Base-by-base conservation (phyloP, 2,329 filamentous ascomycete genomes). In the Colletotrichum tropicicola region DNA sequence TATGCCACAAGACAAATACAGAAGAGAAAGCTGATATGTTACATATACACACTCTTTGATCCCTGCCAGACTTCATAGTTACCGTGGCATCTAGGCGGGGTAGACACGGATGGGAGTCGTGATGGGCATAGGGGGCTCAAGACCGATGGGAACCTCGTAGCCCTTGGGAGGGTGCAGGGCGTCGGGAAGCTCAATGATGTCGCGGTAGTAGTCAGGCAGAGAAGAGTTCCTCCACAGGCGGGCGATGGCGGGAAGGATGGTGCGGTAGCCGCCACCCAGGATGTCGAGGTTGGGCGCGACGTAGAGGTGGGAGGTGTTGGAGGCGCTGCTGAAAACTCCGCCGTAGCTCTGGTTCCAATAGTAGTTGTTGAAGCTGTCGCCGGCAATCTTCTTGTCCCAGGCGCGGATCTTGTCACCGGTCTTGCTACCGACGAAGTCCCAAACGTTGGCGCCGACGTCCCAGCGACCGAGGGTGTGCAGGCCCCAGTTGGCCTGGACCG, bases 361-460 rank as follows among this genome's bases (percentile, higher is more conserved):
- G 68, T 83, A 76, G 37, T 59, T 53, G 23, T 13, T 25, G 2
- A 59, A 59, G 52, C 74, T 71, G 25, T 79, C 72, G 10, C 87
- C 75, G 5, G 72, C 60, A 3, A 73, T 68, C 17, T 73, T 59
- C 53, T 63, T 70, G 23, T 69, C 65, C 78, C 79, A 84, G 15
- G 70, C 47, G 19, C 82, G 79, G 12, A 83, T 45, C 67, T 68
- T 72, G 72, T 91, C 88, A 55, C 87, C 86, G 0, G 89, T 91
- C 77, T 84, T 80, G 13, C 84, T 75, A 15, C 87, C 89, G 3
- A 92, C 88, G 15, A 87, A 60, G 28, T 83, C 72, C 74, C 87
- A 89, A n/a, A 92, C 85, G 72, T 92, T 92, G 72, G 90, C 90
- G 51, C 89, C 89, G 12, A 90, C 89, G 70, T 93, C 91, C 82